Evolutionary conservation across 148 eudicot species (phyloP).

Genomic region (Chenopodium berlandieri): DNA sequence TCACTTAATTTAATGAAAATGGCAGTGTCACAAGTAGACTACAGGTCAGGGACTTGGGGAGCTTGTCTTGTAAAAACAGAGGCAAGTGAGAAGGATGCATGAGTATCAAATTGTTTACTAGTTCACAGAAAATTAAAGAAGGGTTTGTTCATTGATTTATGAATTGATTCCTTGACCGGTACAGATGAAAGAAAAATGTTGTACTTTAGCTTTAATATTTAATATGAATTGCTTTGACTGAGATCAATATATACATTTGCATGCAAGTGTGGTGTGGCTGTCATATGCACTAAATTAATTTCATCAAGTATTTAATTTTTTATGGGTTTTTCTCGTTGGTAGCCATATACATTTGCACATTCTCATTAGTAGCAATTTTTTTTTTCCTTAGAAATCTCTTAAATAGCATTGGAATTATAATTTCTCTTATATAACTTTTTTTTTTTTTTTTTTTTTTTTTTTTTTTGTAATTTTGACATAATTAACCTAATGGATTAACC

Average conservation of each 20-base stretch:
- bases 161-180: not conserved
- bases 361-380: no score
- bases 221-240: not conserved
- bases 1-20: not conserved
- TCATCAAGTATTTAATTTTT: no score
- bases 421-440: no score
- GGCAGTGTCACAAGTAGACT: not conserved
- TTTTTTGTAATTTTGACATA: no score
- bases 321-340: no score
- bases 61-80: slow-evolving; percentile 5
- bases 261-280: not conserved
- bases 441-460: no score
- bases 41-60: not conserved
- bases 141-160: not conserved
- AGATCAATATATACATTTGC: not conserved
- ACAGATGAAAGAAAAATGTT: not conserved
- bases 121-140: not conserved
- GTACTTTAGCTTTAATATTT: not conserved
- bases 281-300: not conserved
- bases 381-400: no score
- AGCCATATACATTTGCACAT: no score
- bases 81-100: not conserved
- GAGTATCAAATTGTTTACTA: not conserved
- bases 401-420: no score
- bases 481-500: no score